Percentiles rank a stretch among this genome's conserved stretches.
phyloP scores from a whole-genome alignment of 306 rosid species.

The Sphenostylis stenocarpa region DNA sequence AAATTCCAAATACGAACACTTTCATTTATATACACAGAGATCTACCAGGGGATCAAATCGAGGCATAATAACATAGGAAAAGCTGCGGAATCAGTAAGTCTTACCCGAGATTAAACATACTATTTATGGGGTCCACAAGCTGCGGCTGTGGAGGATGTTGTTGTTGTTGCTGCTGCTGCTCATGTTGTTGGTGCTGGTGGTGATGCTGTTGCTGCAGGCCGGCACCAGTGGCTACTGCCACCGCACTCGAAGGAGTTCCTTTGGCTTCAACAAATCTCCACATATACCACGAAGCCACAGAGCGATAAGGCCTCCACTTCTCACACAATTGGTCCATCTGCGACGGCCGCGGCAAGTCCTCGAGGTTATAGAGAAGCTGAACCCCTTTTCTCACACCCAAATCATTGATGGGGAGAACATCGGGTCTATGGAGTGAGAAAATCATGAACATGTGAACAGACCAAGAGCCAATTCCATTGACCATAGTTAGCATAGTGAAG shows the following conservation, averaged over 20 bases:
- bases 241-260: conserved; percentile 87
- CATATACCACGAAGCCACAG: conserved; percentile 93
- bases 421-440: conserved; percentile 93
- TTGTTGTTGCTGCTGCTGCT: conserved; percentile 51
- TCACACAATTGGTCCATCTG: conserved; percentile 96
- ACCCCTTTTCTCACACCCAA: conserved; percentile 90
- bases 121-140: conserved; percentile 85
- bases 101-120: conserved; percentile 92
- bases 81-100: not conserved
- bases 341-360: conserved; percentile 92
- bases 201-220: conserved; percentile 52
- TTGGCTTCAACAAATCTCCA: conserved; percentile 91
- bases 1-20: not conserved
- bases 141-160: conserved; percentile 68
- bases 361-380: conserved; percentile 74
- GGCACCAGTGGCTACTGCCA: conserved; percentile 77
- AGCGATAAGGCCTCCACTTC: conserved; percentile 94
- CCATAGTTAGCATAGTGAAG: conserved; percentile 99
- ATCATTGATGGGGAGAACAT: conserved; percentile 91
- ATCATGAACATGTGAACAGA: conserved; percentile 99
- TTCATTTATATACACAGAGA: not conserved
- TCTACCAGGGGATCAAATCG: not conserved
- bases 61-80: not conserved
- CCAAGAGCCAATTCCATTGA: conserved; percentile 98
- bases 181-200: conserved; percentile 55